Percentiles rank a stretch among this genome's conserved stretches.
These are phyloP conservation scores for Plasmodium billcollinsi DNA, from an alignment of 169 alveolate species.

Conservation along the genomic window DNA sequence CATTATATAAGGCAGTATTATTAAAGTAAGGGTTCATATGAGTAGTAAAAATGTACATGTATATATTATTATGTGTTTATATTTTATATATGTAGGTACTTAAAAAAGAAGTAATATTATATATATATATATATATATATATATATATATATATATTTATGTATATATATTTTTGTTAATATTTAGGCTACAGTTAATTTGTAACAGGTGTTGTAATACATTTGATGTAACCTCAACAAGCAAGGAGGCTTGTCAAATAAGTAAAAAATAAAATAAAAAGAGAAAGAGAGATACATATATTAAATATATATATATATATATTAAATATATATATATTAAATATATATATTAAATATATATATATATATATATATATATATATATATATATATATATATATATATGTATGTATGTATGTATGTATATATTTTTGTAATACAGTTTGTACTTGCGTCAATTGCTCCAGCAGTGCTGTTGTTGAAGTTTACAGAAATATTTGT, in stretches of 20 bases:
- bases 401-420: neutral
- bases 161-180: neutral
- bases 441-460: constrained; percentile 56
- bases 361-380: no score
- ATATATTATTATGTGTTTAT: neutral
- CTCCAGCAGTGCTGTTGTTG: constrained; percentile 40
- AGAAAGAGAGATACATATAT: neutral
- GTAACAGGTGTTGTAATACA: constrained; percentile 64
- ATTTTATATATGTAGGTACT: neutral
- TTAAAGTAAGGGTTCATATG: constrained; percentile 25
- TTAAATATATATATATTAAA: neutral
- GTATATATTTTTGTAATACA: constrained; percentile 1
- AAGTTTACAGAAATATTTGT: constrained; percentile 62
- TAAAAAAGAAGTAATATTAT: neutral
- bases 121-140: neutral
- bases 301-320: neutral
- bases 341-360: neutral
- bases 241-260: constrained; percentile 49
- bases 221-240: constrained; percentile 61
- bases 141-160: neutral
- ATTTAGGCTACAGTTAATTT: constrained; percentile 52
- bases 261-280: constrained; percentile 3
- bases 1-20: constrained; percentile 45
- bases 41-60: neutral
- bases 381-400: neutral